phyloP scores from a whole-genome alignment of 2,329 filamentous ascomycete species.

The Venturia oleaginea region DNA sequence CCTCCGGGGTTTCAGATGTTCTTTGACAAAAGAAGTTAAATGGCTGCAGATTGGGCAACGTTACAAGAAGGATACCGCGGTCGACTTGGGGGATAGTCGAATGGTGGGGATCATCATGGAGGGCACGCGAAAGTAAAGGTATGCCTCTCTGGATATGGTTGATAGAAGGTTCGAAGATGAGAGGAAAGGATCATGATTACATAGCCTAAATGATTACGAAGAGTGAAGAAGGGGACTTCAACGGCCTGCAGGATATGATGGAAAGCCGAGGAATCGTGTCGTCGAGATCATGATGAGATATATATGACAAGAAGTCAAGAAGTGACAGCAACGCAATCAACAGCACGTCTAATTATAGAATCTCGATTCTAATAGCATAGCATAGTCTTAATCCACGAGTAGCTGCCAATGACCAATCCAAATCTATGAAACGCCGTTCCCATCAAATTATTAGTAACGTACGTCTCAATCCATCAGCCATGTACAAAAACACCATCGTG shows the following conservation, averaged over 20 bases:
- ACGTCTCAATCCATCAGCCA: background rate
- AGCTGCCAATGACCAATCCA: background rate
- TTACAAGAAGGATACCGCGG: too few species aligned
- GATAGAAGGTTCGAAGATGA: background rate
- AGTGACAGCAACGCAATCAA: background rate
- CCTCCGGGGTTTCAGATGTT: background rate
- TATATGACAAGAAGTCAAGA: background rate
- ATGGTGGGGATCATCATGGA: too few species aligned
- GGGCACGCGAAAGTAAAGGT: background rate
- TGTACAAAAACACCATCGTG: background rate
- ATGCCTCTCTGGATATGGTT: background rate
- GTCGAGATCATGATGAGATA: too few species aligned
- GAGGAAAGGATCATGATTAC: background rate
- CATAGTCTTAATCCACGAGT: background rate
- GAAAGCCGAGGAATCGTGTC: background rate
- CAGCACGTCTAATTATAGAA: background rate
- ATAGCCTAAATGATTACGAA: background rate
- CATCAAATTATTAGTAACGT: background rate
- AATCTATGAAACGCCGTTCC: background rate
- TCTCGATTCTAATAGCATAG: background rate
- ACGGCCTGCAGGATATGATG: background rate
- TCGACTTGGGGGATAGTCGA: too few species aligned
- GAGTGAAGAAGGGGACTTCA: background rate
- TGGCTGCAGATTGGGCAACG: background rate
- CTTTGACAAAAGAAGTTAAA: background rate